Conservation (phyloP, 75 land plant species). For the Cupressus sempervirens region DNA sequence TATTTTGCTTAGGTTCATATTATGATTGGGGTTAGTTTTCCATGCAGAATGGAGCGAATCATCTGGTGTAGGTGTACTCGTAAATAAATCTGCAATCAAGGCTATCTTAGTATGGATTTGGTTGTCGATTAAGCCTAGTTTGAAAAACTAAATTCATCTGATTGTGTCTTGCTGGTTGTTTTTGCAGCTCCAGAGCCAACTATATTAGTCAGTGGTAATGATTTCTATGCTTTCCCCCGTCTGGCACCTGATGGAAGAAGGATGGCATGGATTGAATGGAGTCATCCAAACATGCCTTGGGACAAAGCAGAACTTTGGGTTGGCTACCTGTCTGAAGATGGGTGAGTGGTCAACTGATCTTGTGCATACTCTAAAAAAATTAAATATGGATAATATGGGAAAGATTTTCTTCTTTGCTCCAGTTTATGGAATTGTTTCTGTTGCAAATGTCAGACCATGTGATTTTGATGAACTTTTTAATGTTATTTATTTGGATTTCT, state of each 20-base stretch:
- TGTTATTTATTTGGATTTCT: neutral
- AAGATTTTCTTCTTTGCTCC: constrained; percentile 34
- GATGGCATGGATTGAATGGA: constrained; percentile 93
- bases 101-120: neutral
- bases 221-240: constrained; percentile 94
- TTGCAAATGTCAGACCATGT: neutral
- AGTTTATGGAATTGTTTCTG: neutral
- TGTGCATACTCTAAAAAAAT: neutral
- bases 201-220: constrained; percentile 68
- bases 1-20: neutral
- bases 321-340: constrained; percentile 71
- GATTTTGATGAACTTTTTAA: neutral
- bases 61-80: neutral
- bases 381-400: neutral
- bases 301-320: constrained; percentile 86
- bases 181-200: constrained; percentile 51
- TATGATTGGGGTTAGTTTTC: neutral
- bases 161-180: neutral
- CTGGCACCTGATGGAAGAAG: constrained; percentile 57
- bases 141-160: neutral
- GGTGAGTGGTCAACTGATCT: constrained; percentile 44
- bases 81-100: neutral
- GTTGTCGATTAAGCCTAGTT: neutral
- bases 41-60: neutral
- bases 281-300: constrained; percentile 97